Evolutionary conservation across 2,329 filamentous ascomycete genomes (phyloP).

Genomic region (Sclerotiophoma versabilis): DNA sequence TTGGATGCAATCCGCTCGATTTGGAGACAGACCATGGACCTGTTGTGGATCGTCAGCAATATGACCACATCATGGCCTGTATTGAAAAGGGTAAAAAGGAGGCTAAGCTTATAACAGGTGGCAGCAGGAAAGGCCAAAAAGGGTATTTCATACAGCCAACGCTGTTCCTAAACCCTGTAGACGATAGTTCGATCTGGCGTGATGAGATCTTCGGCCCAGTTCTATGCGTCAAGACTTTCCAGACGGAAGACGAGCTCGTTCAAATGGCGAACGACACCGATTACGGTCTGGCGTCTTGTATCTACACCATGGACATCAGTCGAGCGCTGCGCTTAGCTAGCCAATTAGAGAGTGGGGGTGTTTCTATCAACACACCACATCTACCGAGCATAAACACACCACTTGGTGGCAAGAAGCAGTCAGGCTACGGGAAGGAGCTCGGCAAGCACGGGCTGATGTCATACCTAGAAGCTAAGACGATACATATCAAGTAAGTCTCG

Average conservation of each 20-base stretch:
- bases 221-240: slow-evolving; percentile 39
- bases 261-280: slow-evolving; percentile 42
- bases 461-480: background rate
- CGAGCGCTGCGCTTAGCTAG: background rate
- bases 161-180: slow-evolving; percentile 39
- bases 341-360: background rate
- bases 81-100: background rate
- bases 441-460: background rate
- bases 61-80: background rate
- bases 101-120: background rate
- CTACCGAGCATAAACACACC: background rate
- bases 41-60: slow-evolving; percentile 21
- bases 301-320: background rate
- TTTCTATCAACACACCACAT: background rate
- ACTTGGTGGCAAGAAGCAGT: slow-evolving; percentile 4
- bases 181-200: slow-evolving; percentile 37
- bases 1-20: slow-evolving; percentile 26
- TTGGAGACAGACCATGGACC: slow-evolving; percentile 33
- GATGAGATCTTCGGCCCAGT: slow-evolving; percentile 48
- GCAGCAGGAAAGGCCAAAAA: background rate
- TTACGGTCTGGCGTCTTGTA: slow-evolving; percentile 29
- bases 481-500: slow-evolving; percentile 1
- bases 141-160: slow-evolving; percentile 38
- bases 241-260: slow-evolving; percentile 44
- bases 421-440: background rate